phyloP scores from a whole-genome alignment of 371 early-diverging fungal species.

The Polyrhizophydium stewartii region DNA sequence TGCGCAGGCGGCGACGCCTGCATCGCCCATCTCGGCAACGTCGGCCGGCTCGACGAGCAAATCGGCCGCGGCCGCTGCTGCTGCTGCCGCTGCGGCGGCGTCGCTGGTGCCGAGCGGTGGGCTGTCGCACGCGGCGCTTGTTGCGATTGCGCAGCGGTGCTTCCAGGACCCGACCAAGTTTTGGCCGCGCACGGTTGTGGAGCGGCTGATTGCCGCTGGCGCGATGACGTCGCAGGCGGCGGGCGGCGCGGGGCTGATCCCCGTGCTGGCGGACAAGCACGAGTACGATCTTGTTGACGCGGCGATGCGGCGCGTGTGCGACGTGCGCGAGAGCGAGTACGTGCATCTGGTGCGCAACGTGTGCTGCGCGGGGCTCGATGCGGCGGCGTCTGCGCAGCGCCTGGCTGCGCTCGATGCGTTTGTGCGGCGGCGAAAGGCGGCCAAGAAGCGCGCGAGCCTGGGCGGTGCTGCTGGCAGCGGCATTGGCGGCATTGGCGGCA shows the following conservation, averaged over 20 bases:
- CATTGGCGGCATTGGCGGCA: too few relatives aligned
- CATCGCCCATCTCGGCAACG: neutral
- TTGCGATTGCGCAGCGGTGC: neutral
- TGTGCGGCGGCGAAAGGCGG: neutral
- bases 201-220: neutral
- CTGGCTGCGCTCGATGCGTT: neutral
- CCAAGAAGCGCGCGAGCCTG: too few relatives aligned
- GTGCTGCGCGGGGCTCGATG: neutral
- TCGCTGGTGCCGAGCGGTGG: neutral
- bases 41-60: neutral
- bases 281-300: neutral
- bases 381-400: neutral
- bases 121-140: constrained; percentile 2
- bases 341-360: neutral
- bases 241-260: neutral
- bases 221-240: neutral
- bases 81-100: too few relatives aligned
- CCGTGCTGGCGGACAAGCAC: neutral
- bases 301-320: neutral
- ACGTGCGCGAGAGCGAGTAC: neutral
- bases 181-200: neutral
- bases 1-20: too few relatives aligned
- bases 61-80: neutral
- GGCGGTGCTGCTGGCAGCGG: too few relatives aligned
- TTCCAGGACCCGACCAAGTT: neutral